Evolutionary conservation across 2,329 filamentous ascomycete genomes (phyloP).

Genomic region (Tolypocladium paradoxum): DNA sequence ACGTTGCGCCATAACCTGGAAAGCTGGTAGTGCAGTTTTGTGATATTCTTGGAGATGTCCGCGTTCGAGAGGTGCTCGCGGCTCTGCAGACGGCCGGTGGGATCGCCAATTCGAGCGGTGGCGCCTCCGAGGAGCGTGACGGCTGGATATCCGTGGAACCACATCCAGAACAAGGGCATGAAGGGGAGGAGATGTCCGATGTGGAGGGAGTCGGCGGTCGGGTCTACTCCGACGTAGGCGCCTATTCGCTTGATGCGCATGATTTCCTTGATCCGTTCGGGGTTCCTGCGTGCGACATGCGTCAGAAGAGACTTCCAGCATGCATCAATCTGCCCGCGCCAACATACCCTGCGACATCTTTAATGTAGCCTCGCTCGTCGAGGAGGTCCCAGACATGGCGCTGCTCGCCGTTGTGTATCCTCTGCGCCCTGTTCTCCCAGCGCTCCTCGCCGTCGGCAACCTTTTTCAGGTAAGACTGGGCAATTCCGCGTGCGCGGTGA

Average conservation of each 20-base stretch:
- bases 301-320: conserved; percentile 1
- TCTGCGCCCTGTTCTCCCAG: conserved; percentile 37
- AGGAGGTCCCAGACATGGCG: conserved; percentile 52
- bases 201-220: conserved; percentile 69
- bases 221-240: conserved; percentile 73
- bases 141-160: conserved; percentile 60
- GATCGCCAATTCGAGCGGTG: conserved; percentile 70
- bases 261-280: conserved; percentile 47
- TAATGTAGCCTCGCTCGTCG: conserved; percentile 62
- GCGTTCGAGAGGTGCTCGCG: conserved; percentile 42
- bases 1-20: conserved; percentile 67
- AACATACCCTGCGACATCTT: conserved; percentile 62
- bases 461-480: conserved; percentile 33
- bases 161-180: conserved; percentile 80
- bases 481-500: conserved; percentile 23
- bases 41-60: conserved; percentile 51
- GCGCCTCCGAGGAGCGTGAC: conserved; percentile 61
- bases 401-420: conserved; percentile 37
- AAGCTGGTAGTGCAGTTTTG: conserved; percentile 59
- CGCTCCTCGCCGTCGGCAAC: conserved; percentile 25
- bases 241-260: conserved; percentile 57
- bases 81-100: conserved; percentile 55
- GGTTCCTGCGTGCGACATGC: conserved; percentile 21
- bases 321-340: conserved; percentile 8
- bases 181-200: conserved; percentile 71